Percentiles rank a stretch among this genome's conserved stretches.
Evolutionary conservation across 495 filamentous ascomycete species (phyloP).

Genomic region (Pseudotulostoma volvatum): DNA sequence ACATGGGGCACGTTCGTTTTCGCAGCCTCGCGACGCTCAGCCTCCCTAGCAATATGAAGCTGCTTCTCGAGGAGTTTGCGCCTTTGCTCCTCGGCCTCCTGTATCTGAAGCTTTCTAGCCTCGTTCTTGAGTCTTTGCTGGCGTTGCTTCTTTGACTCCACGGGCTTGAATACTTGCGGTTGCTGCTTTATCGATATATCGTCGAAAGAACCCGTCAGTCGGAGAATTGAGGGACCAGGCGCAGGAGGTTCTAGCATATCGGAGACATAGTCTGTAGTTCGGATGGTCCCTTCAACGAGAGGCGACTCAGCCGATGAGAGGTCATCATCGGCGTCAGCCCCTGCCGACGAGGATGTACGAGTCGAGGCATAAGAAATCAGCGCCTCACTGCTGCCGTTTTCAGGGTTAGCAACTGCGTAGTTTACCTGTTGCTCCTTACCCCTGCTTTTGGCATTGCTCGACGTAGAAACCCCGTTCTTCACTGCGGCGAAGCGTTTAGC

Average conservation of each 20-base stretch:
- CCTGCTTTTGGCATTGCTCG: conserved; percentile 23
- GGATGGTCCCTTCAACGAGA: conserved; percentile 29
- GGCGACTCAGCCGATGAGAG: conserved; percentile 51
- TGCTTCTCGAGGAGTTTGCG: conserved; percentile 60
- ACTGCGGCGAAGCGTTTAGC: conserved; percentile 50
- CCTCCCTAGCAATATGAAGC: conserved; percentile 58
- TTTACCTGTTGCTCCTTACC: conserved; percentile 48
- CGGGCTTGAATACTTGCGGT: conserved; percentile 35
- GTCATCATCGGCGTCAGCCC: conserved; percentile 70
- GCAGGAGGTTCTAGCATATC: conserved; percentile 73
- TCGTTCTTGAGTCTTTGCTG: conserved; percentile 74
- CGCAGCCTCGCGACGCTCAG: conserved; percentile 53
- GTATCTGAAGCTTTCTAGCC: conserved; percentile 49
- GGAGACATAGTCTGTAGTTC: conserved; percentile 44
- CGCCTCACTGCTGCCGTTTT: conserved; percentile 18
- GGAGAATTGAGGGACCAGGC: conserved; percentile 55
- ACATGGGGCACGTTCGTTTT: conserved; percentile 49
- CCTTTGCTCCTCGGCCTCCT: conserved; percentile 58
- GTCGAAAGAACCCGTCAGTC: conserved; percentile 49
- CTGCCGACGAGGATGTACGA: conserved; percentile 51
- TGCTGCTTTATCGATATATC: conserved; percentile 48
- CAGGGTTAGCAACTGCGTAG: conserved; percentile 13
- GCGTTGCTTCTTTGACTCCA: conserved; percentile 80
- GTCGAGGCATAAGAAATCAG: conserved; percentile 32
- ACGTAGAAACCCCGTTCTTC: conserved; percentile 44